Conservation (phyloP, 768 basidiomycete species). For the Cubamyces lactineus region DNA sequence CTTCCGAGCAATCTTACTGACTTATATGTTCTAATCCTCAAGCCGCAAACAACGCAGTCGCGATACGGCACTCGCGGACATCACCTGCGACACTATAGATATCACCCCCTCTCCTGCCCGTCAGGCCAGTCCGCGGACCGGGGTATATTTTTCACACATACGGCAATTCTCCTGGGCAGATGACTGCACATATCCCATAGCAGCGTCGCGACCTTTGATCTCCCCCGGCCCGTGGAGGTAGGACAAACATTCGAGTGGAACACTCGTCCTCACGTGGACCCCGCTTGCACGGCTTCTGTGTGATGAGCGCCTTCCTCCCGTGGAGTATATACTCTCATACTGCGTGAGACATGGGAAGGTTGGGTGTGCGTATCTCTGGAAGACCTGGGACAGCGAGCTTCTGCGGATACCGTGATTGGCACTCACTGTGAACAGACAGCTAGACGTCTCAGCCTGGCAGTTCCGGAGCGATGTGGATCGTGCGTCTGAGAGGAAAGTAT, state of each 20-base stretch:
- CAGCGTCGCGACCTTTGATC: neutral
- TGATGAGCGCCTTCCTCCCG: conserved; percentile 16
- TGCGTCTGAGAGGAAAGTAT: conserved; percentile 40
- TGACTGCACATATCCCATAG: conserved; percentile 9
- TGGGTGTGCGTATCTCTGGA: neutral
- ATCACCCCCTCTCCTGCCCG: neutral
- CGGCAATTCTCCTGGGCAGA: neutral
- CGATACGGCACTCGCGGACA: too few species aligned
- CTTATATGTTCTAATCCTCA: too few species aligned
- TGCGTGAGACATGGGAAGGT: neutral
- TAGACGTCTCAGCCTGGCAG: neutral
- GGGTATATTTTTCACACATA: neutral
- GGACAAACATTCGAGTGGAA: conserved; percentile 7
- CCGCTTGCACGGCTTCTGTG: conserved; percentile 8
- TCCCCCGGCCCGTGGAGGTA: conserved; percentile 9
- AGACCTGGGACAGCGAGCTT: neutral
- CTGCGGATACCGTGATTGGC: neutral
- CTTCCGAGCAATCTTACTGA: too few species aligned
- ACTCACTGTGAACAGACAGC: neutral
- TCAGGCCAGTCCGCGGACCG: neutral
- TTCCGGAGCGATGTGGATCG: conserved; percentile 38
- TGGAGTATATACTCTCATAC: conserved; percentile 13
- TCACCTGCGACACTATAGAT: neutral
- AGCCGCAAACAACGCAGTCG: too few species aligned
- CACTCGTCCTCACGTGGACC: conserved; percentile 15